These are phyloP conservation scores for Megacollybia marginata DNA, from an alignment of 768 basidiomycete genomes.

Conservation along the genomic window DNA sequence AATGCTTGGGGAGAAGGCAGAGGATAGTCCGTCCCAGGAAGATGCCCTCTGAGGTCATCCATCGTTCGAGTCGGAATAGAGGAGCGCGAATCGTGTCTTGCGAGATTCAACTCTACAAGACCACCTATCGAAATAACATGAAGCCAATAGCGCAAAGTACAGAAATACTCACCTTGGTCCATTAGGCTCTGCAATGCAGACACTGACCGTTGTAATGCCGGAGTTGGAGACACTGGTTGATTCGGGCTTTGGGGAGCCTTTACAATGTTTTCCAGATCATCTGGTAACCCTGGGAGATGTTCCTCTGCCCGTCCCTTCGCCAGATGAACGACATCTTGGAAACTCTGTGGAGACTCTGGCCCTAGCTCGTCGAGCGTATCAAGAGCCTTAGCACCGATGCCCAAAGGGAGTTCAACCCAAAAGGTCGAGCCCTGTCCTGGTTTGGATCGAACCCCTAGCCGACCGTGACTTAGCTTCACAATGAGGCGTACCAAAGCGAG, in stretches of 20 bases:
- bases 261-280: too few relatives aligned
- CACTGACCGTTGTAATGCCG: constrained; percentile 8
- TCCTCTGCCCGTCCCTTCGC: too few relatives aligned
- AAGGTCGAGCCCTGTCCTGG: constrained; percentile 60
- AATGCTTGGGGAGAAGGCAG: too few relatives aligned
- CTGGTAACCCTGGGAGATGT: too few relatives aligned
- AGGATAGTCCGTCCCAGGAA: too few relatives aligned
- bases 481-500: constrained; percentile 53
- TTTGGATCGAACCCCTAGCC: constrained; percentile 41
- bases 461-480: constrained; percentile 47
- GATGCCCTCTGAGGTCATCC: constrained; percentile 7
- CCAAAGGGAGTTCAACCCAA: constrained; percentile 61
- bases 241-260: too few relatives aligned
- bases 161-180: constrained; percentile 37
- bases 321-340: too few relatives aligned
- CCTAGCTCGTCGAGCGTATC: constrained; percentile 22
- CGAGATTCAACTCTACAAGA: constrained; percentile 38
- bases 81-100: constrained; percentile 25
- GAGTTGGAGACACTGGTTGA: too few relatives aligned
- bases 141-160: neutral
- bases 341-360: constrained; percentile 1
- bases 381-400: constrained; percentile 38
- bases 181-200: constrained; percentile 43
- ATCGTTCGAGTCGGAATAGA: constrained; percentile 34
- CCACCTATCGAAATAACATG: constrained; percentile 26